phyloP scores from a whole-genome alignment of 108 stramenopile genomes.

The Cyclotella choctawhatcheeana region DNA sequence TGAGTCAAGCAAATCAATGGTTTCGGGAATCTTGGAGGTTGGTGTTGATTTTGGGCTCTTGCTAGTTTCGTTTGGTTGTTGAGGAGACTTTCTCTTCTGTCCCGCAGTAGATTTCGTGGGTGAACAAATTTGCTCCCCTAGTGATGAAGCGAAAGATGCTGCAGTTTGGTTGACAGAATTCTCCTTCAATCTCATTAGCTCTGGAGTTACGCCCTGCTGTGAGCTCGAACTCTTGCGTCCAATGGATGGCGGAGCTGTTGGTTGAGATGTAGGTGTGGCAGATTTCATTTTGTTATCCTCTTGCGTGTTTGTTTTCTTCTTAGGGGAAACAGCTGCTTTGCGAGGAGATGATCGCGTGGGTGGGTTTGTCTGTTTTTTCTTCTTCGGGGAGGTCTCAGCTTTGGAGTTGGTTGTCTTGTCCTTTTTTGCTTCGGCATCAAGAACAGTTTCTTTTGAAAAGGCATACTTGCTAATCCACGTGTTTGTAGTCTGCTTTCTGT shows the following conservation, averaged over 20 bases:
- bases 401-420: neutral
- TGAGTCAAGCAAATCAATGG: conserved; percentile 35
- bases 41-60: neutral
- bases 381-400: neutral
- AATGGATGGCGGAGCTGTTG: neutral
- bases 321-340: neutral
- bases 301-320: neutral
- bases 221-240: too few species aligned
- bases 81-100: neutral
- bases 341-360: conserved; percentile 2
- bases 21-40: neutral
- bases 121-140: too few species aligned
- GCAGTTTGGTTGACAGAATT: too few species aligned
- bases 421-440: neutral
- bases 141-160: too few species aligned
- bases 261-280: neutral
- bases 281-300: neutral
- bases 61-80: neutral
- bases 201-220: too few species aligned
- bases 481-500: neutral
- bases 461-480: conserved; percentile 19
- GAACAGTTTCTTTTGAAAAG: conserved; percentile 9
- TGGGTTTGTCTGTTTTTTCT: neutral
- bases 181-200: too few species aligned
- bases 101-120: neutral